Conservation (phyloP, 169 alveolate genomes). For the Eimeria brunetti region DNA sequence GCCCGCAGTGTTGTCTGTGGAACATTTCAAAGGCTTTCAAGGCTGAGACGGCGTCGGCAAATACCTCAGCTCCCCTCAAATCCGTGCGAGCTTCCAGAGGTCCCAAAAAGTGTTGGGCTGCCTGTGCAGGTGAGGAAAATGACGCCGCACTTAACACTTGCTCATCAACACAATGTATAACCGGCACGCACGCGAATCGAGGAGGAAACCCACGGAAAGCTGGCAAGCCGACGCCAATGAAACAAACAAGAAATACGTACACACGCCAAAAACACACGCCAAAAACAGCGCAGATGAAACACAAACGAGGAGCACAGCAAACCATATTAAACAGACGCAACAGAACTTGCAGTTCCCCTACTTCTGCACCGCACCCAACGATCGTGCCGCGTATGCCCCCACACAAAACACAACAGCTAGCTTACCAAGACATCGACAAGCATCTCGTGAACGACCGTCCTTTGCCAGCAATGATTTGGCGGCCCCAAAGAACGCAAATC, state of each 20-base stretch:
- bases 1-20: constrained; percentile 31
- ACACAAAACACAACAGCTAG: neutral
- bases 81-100: constrained; percentile 39
- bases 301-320: neutral
- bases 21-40: constrained; percentile 19
- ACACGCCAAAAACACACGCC: neutral
- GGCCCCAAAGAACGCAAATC: constrained; percentile 79
- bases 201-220: neutral
- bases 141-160: neutral
- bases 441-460: constrained; percentile 50
- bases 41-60: constrained; percentile 41
- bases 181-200: neutral
- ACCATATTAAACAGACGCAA: neutral
- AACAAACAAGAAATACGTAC: neutral
- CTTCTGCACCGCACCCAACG: neutral
- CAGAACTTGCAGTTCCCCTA: neutral
- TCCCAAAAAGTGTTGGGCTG: constrained; percentile 31
- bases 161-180: neutral
- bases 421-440: constrained; percentile 36
- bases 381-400: neutral
- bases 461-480: constrained; percentile 65
- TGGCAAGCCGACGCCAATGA: neutral
- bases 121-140: neutral
- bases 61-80: constrained; percentile 14
- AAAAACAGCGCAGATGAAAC: neutral